Percentiles rank a stretch among this genome's conserved stretches.
These are phyloP conservation scores for Teratosphaeria pseudoeucalypti DNA, from an alignment of 2,329 filamentous ascomycete species.

Conservation along the genomic window DNA sequence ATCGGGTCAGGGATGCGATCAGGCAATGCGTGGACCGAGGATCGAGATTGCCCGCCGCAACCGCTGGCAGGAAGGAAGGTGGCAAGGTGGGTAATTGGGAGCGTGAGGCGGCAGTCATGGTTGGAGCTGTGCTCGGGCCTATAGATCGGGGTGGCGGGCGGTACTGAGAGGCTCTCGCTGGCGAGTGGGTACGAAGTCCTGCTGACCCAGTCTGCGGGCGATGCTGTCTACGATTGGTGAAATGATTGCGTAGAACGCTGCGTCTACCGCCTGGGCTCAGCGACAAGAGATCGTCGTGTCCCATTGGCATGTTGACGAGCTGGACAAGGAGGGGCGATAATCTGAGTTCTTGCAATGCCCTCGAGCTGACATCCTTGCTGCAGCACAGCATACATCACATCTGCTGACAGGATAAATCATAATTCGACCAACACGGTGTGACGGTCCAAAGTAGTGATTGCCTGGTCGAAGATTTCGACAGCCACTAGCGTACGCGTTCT, in stretches of 20 bases:
- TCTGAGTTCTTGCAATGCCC: too few species aligned
- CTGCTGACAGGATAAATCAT: too few species aligned
- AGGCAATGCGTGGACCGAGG: slow-evolving; percentile 74
- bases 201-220: too few species aligned
- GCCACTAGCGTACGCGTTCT: background rate
- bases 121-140: slow-evolving; percentile 65
- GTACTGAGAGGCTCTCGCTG: background rate
- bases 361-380: too few species aligned
- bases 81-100: slow-evolving; percentile 57
- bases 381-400: too few species aligned
- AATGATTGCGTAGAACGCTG: too few species aligned
- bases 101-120: slow-evolving; percentile 89
- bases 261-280: too few species aligned
- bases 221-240: too few species aligned
- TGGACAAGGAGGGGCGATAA: too few species aligned
- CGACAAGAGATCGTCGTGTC: too few species aligned
- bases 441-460: background rate
- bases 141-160: slow-evolving; percentile 23
- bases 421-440: too few species aligned
- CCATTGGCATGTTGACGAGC: too few species aligned
- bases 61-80: slow-evolving; percentile 17
- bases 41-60: slow-evolving; percentile 53
- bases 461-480: background rate
- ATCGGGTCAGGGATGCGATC: slow-evolving; percentile 64
- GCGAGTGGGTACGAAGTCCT: background rate